Conservation (phyloP, 108 stramenopile genomes). For the Chaetoceros muelleri region DNA sequence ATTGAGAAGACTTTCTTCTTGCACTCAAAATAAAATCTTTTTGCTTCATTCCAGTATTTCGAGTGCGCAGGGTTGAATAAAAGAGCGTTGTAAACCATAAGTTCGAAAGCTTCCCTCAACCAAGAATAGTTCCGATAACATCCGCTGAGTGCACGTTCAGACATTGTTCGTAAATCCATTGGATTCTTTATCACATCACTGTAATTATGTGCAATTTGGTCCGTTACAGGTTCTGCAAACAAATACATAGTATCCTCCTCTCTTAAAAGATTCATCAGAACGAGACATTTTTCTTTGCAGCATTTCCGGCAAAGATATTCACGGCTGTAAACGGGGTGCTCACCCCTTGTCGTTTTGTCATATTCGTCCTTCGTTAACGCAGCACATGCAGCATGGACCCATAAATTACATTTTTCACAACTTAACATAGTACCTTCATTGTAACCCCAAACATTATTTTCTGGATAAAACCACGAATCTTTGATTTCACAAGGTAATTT, state of each 20-base stretch:
- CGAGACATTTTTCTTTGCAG: slow-evolving; percentile 31
- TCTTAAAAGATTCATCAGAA: slow-evolving; percentile 29
- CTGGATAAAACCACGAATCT: background rate
- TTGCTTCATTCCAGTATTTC: slow-evolving; percentile 52
- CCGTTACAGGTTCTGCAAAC: slow-evolving; percentile 79
- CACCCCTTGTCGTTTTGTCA: slow-evolving; percentile 30
- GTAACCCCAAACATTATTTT: slow-evolving; percentile 47
- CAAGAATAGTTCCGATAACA: slow-evolving; percentile 60
- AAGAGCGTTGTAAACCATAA: slow-evolving; percentile 78
- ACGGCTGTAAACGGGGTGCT: slow-evolving; percentile 46
- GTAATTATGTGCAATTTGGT: slow-evolving; percentile 83
- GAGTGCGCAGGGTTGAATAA: slow-evolving; percentile 58
- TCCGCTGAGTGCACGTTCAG: slow-evolving; percentile 35
- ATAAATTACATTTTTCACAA: slow-evolving; percentile 56
- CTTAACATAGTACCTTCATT: slow-evolving; percentile 57
- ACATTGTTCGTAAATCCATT: slow-evolving; percentile 94
- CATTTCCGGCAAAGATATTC: slow-evolving; percentile 52
- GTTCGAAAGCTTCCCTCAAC: slow-evolving; percentile 68
- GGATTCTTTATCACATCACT: slow-evolving; percentile 82
- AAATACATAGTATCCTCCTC: slow-evolving; percentile 45
- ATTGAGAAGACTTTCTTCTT: slow-evolving; percentile 24
- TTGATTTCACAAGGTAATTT: background rate
- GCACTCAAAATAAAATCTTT: slow-evolving; percentile 35
- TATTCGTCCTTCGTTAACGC: slow-evolving; percentile 40
- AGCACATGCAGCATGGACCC: slow-evolving; percentile 78